Evolutionary conservation across 768 basidiomycete genomes (phyloP), one percentile per base, ranked within the genome.

Genomic region (Boletus reticulatus): DNA sequence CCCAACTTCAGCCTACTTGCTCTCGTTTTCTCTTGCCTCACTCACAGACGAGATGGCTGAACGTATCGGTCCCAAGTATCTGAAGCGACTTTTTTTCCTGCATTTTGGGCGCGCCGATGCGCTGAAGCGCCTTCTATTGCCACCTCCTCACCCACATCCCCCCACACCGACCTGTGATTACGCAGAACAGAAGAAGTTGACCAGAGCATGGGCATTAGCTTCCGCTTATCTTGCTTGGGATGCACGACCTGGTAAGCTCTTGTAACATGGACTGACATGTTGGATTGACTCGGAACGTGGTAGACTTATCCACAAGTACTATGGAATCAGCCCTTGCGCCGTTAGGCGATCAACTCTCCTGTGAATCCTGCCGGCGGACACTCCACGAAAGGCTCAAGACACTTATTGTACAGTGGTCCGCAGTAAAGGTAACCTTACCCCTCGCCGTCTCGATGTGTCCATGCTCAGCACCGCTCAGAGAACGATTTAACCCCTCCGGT

Each of bases 141-240:
- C 85, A 4, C 90, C 89, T 0, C 90, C 90, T 4, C 82, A 83
- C 52, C 84, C 86, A 4, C 90, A 92, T 66, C 75, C 84, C n/a
- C 87, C 90, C 16, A 90, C 83, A 0, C 63, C 77, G 6, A 66
- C 69, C 20, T 92, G 90, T 61, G 88, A 89, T 67, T 85, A 87
- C 63, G 70, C 78, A 0, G 85, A 89, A 64, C 89, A 92, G 73
- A 91, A 90, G 73, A 88, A 82, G 65, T 64, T 92, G 37, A 87
- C 87, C 12, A 74, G 89, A 43, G 89, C 89, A 6, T 92, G 89
- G 89, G 88, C 89, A 14, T 72, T 92, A 32, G 89, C 90, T 22
- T 83, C 86, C 2, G 89, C 89, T 12, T 91, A 91, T 72, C 80
- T 92, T 8, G 87, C 87, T 11, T 92, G 89, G 89, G 89, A 91